Base-by-base conservation (phyloP, 208 protist genomes). In the Leishmania braziliensis region DNA sequence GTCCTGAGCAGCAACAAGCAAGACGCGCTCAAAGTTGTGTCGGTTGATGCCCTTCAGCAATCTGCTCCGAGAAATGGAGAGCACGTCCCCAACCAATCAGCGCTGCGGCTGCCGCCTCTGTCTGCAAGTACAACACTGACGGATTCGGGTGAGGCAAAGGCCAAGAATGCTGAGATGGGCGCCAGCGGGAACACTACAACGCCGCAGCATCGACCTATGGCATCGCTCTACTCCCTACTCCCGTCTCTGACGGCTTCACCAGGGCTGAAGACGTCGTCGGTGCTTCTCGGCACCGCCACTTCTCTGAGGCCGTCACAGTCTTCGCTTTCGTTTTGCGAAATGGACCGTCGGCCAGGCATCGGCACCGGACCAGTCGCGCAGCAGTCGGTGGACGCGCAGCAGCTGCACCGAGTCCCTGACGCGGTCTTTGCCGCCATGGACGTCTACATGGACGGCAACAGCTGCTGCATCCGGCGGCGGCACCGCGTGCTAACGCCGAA, bases 391-490 rank as follows among this genome's bases (percentile, higher is more conserved):
- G 86, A 89, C 68, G 48, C 53, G 3, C 33, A 53, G 51, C 75
- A 83, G 46, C 77, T 91, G 1, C 68, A 81, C 33, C 46, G 39
- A 16, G 43, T 91, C 18, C 69, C 58, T 66, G 63, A 65, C 20
- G 53, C 80, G 10, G 84, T 86, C 2, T 96, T 89, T 75, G 83
- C 82, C 16, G 77, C 81, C 6, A 82, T 96, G 71, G 90, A 95
- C 78, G 84, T 96, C n/a, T 75, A 82, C 23, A 83, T 96, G 85
- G 93, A 96, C 75, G 93, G 91, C 20, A 96, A 96, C 73, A 89
- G 86, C 72, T 86, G 85, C 62, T 88, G 84, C 60, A 65, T 95
- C 60, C 89, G 88, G 50, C 87, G 79, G n/a, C 90, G 91, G 23
- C 78, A 78, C 33, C 79, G 75, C 14, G 50, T n/a, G 58, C 6